Conservation (phyloP, 2,329 filamentous ascomycete genomes). For the Ceratocystis ficicola region DNA sequence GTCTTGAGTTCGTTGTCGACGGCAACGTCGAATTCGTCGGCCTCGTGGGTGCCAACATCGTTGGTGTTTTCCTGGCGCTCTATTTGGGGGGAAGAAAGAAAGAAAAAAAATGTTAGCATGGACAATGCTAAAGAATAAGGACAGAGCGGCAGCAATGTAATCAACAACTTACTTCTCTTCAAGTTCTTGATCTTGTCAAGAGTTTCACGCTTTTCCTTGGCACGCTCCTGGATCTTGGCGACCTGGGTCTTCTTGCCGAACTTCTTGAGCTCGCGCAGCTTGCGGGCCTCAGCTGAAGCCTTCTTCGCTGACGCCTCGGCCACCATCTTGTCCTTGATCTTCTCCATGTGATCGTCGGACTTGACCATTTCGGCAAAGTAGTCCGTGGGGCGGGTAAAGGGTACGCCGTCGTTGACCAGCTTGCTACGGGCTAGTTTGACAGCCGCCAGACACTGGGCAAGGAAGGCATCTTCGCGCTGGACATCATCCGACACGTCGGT, state of each 20-base stretch:
- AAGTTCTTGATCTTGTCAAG: conserved; percentile 89
- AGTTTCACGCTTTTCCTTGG: conserved; percentile 83
- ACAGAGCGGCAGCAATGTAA: background rate
- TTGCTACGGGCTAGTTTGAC: conserved; percentile 59
- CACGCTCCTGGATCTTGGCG: conserved; percentile 85
- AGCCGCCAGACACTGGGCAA: conserved; percentile 74
- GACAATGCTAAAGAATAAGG: conserved; percentile 18
- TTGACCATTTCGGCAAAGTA: conserved; percentile 99
- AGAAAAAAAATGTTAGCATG: conserved; percentile 25
- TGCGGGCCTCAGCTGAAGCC: conserved; percentile 78
- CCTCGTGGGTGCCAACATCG: conserved; percentile 55
- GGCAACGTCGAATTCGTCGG: conserved; percentile 82
- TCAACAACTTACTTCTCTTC: conserved; percentile 70
- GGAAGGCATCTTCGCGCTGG: conserved; percentile 83
- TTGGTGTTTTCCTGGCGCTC: conserved; percentile 66
- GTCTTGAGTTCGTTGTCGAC: conserved; percentile 53
- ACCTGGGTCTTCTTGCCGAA: conserved; percentile 98
- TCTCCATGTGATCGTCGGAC: conserved; percentile 95
- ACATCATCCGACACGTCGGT: conserved; percentile 82
- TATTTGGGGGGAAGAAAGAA: conserved; percentile 31
- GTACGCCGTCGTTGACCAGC: conserved; percentile 68
- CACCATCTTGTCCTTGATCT: conserved; percentile 83
- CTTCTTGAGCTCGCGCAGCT: conserved; percentile 92
- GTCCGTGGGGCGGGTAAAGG: conserved; percentile 80
- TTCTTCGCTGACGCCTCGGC: conserved; percentile 89